Evolutionary conservation across 345 rosid species (phyloP), one percentile per base, ranked within the genome.

Genomic region (Citrus medica): DNA sequence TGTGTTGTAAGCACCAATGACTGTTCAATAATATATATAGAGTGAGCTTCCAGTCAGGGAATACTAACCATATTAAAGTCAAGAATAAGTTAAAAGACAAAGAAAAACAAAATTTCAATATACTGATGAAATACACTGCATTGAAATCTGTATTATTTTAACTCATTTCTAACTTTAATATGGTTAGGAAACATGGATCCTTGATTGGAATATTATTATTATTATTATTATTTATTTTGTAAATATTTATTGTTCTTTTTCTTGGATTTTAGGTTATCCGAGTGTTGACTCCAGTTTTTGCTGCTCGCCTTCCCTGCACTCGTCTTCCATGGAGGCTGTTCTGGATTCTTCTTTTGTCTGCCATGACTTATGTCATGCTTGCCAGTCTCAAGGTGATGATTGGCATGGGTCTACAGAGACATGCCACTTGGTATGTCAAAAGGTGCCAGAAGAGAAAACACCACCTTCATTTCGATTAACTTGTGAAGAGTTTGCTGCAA

Each of bases 281-380:
- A 67, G 98, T 96, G 70, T 80, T 94, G 79, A 88, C 92, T 82
- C 97, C 98, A 22, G 97, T 94, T 74, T 96, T 89, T 67, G 87
- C 94, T 59, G 92, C 93, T 83, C 92, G 78, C 73, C 88, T 96
- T 51, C 97, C 92, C 4, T 83, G 68, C 74, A 80, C 83, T 71
- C 95, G 93, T 27, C 85, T 90, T 62, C 85, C 82, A 16, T 91
- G 92, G 98, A 92, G 92, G 84, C 56, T 92, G 67, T 84, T 90
- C 61, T 91, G 98, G 97, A 88, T 89, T 73, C 58, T 92, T 58
- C 51, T 92, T 60, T 83, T 94, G 85, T 84, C 83, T 27, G 66
- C 64, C 25, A 76, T 94, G 84, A 91, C 98, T 64, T 96, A 84
- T 82, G 85, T 92, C 75, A 94, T 96, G 99, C 98, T 96, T 16